Evolutionary conservation across 805 yeast genomes (phyloP).

Genomic region (Yarrowia sp.): DNA sequence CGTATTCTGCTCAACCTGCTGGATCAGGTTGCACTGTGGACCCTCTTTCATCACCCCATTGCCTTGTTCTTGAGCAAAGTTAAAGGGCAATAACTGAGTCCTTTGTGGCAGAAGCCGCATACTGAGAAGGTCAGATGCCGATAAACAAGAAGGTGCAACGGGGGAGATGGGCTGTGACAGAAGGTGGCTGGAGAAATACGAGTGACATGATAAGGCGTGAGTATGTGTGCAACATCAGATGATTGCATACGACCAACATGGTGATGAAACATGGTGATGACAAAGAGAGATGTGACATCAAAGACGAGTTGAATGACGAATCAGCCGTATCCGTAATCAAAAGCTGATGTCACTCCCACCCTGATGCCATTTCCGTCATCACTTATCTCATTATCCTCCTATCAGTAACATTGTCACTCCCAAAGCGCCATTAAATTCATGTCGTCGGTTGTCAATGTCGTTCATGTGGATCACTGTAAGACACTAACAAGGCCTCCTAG

Average conservation of each 20-base stretch:
- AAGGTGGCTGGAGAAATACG: neutral
- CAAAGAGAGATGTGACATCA: too few relatives aligned
- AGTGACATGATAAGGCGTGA: too few relatives aligned
- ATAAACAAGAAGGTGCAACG: too few relatives aligned
- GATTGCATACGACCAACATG: too few relatives aligned
- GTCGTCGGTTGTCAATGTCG: slow-evolving; percentile 4
- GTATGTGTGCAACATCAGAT: too few relatives aligned
- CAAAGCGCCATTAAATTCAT: slow-evolving; percentile 23
- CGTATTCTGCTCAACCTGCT: slow-evolving; percentile 12
- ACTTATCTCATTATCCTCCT: too few relatives aligned
- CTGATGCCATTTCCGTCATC: too few relatives aligned
- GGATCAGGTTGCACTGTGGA: slow-evolving; percentile 5
- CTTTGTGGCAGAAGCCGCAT: slow-evolving; percentile 25
- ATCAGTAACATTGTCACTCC: neutral
- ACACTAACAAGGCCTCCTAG: neutral
- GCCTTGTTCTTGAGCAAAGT: slow-evolving; percentile 1
- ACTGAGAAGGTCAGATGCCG: slow-evolving; percentile 12
- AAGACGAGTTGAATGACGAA: too few relatives aligned
- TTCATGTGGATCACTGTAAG: neutral
- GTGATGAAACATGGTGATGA: too few relatives aligned
- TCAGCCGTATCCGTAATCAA: too few relatives aligned
- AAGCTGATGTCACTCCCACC: too few relatives aligned
- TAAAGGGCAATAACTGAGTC: slow-evolving; percentile 4
- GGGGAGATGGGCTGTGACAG: too few relatives aligned
- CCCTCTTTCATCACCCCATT: neutral